phyloP scores from a whole-genome alignment of 225 moss, liverwort and hornwort genomes.

The Rhytidiadelphus loreus region DNA sequence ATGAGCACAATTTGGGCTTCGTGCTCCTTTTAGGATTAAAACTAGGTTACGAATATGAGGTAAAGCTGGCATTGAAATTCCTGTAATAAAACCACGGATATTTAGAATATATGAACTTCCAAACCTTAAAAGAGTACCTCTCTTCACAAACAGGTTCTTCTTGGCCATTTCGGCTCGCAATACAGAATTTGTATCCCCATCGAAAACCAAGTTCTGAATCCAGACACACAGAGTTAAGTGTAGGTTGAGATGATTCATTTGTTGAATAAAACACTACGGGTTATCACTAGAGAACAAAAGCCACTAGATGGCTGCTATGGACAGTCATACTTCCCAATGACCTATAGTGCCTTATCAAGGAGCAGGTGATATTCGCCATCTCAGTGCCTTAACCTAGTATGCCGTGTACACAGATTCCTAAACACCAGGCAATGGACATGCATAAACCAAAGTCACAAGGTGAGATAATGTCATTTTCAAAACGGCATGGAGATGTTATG shows the following conservation, averaged over 20 bases:
- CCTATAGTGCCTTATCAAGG: neutral
- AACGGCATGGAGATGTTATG: neutral
- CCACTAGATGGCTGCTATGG: neutral
- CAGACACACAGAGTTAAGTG: conserved; percentile 5
- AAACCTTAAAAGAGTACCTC: conserved; percentile 34
- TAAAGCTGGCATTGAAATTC: neutral
- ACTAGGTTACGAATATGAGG: neutral
- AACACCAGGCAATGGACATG: neutral
- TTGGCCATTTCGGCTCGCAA: conserved; percentile 98
- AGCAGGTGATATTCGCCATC: neutral
- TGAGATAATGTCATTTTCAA: neutral
- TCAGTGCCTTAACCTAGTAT: neutral
- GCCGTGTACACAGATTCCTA: neutral
- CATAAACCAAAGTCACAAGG: neutral
- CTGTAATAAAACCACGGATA: neutral
- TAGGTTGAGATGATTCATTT: neutral
- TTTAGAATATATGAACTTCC: neutral
- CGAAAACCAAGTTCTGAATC: conserved; percentile 84
- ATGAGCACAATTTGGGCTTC: neutral
- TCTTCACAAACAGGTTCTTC: conserved; percentile 92
- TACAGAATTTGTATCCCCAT: conserved; percentile 76
- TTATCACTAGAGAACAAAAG: neutral
- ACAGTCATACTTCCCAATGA: neutral
- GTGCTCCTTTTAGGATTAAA: neutral
- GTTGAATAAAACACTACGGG: neutral